Base-by-base conservation (phyloP, 306 rosid species). In the Prunus padus region DNA sequence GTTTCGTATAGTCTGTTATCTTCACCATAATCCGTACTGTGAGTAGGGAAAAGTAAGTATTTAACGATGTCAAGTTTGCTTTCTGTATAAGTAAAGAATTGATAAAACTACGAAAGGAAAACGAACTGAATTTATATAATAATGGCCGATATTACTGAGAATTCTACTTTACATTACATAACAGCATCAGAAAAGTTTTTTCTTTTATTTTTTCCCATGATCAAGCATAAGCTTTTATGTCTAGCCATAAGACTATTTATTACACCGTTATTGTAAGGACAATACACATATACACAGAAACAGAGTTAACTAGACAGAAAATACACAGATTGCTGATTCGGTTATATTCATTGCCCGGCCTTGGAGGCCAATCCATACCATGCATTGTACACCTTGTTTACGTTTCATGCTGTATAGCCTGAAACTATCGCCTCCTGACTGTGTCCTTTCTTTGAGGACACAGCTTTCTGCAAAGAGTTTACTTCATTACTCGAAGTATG, bases 401-500 rank as follows among this genome's bases (percentile, higher is more conserved):
- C 42, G 44, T 28, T 40, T 56, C 42, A 72, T 40, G 76, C 67
- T 72, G 67, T 25, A 72, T 42, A 25, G 55, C 26, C 16, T 15
- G 55, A 72, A 16, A 42, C 20, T 23, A 16, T 14, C 18, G 18
- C 71, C 72, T 37, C 60, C 16, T 10, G 22, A 45, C 60, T 19
- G 33, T 15, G 65, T 42, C 54, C 16, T 23, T 33, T 56, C 50
- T 4, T 13, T 6, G 55, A 42, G 4, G 56, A 28, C 28, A 19
- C 46, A 45, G n/a, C 52, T 60, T 42, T 60, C 77, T 18, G 56
- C 40, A 45, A 18, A 33, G 25, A 64, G 11, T 37, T 42, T 60
- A 57, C 31, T 76, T 76, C 72, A 57, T 72, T 23, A 50, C 42
- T 62, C 67, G 1, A 56, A 78, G 74, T 77, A 81, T 40, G 82